Conservation (phyloP, 345 rosid genomes). For the Reutealis trisperma region DNA sequence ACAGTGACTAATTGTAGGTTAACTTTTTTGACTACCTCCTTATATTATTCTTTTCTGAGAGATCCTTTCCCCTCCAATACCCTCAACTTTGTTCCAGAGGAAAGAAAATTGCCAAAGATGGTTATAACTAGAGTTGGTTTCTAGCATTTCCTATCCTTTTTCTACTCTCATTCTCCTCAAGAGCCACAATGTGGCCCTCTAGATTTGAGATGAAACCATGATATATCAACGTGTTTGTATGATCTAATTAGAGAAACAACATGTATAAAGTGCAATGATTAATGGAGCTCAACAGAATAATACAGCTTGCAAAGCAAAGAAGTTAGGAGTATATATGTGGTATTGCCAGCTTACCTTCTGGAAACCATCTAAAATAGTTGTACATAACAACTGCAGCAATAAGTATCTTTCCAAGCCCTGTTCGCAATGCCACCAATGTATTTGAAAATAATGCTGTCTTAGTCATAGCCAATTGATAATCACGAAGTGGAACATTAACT, state of each 20-base stretch:
- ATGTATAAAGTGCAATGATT: neutral
- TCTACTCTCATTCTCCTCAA: neutral
- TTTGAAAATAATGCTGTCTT: conserved; percentile 87
- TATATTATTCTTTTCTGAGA: neutral
- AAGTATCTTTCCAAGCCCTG: conserved; percentile 95
- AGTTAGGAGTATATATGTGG: neutral
- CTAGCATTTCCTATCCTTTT: neutral
- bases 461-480: conserved; percentile 81
- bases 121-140: neutral
- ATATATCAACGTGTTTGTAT: neutral
- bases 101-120: neutral
- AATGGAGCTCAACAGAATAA: neutral
- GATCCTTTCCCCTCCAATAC: no score
- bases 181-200: neutral
- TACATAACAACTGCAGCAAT: conserved; percentile 93
- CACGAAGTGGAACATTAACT: conserved; percentile 80
- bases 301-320: neutral
- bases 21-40: neutral
- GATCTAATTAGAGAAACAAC: neutral
- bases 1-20: neutral
- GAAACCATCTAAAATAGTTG: conserved; percentile 98
- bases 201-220: neutral
- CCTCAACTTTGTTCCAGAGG: no score
- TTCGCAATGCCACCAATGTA: conserved; percentile 88
- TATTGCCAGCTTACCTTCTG: conserved; percentile 51